These are phyloP conservation scores for Aspergillus fructus DNA, from an alignment of 2,329 filamentous ascomycete species.

Conservation along the genomic window DNA sequence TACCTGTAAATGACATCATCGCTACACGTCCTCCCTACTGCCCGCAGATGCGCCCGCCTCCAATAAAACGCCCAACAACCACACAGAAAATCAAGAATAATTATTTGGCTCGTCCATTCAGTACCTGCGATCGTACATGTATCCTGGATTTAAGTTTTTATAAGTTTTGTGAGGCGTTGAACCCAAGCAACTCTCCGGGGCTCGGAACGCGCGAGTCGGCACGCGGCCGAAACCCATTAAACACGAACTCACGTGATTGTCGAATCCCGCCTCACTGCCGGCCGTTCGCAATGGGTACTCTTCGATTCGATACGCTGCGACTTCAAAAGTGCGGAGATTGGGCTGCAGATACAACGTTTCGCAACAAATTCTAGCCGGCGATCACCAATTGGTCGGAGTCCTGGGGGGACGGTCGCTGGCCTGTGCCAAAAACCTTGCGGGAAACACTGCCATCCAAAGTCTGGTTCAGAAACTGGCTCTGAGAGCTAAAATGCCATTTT, in stretches of 20 bases:
- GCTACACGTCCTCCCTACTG: slow-evolving; percentile 26
- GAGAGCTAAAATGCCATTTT: not conserved
- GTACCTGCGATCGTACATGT: slow-evolving; percentile 5
- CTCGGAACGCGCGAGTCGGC: slow-evolving; percentile 19
- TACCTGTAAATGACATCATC: slow-evolving; percentile 26
- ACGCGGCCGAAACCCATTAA: slow-evolving; percentile 20
- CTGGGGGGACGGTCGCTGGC: not conserved
- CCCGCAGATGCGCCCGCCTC: slow-evolving; percentile 1
- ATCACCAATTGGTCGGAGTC: not conserved
- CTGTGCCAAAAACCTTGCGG: slow-evolving; percentile 2
- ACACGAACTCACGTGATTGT: slow-evolving; percentile 35
- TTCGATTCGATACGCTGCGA: slow-evolving; percentile 4
- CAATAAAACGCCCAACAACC: not conserved
- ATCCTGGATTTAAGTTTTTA: not conserved
- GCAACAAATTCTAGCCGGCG: not conserved
- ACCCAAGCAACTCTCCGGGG: not conserved
- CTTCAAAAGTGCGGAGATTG: slow-evolving; percentile 5
- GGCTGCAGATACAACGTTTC: not conserved
- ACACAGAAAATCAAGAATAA: not conserved
- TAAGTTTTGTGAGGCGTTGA: not conserved
- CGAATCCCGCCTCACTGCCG: not conserved
- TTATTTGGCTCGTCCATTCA: too few relatives aligned
- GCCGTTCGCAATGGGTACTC: not conserved
- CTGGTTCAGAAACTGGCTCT: not conserved
- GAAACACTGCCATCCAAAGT: not conserved